These are phyloP conservation scores for Parastagonospora avenae DNA, from an alignment of 2,329 filamentous ascomycete genomes.

Conservation along the genomic window DNA sequence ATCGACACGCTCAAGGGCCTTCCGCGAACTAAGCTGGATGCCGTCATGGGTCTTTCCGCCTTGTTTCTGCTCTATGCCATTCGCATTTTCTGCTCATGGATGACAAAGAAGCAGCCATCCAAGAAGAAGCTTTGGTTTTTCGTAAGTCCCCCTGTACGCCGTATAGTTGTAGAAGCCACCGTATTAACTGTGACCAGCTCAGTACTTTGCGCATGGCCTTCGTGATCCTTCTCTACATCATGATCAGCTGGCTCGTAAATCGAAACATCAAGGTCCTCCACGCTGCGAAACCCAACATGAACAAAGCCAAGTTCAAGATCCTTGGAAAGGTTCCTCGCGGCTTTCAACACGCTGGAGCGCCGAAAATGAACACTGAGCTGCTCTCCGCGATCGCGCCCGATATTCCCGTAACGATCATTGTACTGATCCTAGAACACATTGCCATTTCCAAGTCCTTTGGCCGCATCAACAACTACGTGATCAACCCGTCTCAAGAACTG, in stretches of 20 bases:
- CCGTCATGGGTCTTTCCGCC: slow-evolving; percentile 84
- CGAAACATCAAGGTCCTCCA: slow-evolving; percentile 44
- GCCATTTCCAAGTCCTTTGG: slow-evolving; percentile 97
- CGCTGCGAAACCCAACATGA: slow-evolving; percentile 54
- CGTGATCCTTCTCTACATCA: slow-evolving; percentile 87
- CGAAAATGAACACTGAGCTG: slow-evolving; percentile 68
- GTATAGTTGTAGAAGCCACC: not conserved
- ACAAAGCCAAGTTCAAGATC: slow-evolving; percentile 72
- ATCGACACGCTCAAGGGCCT: slow-evolving; percentile 83
- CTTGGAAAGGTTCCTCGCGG: slow-evolving; percentile 53
- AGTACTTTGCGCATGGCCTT: slow-evolving; percentile 88
- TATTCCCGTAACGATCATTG: slow-evolving; percentile 85
- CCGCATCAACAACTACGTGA: slow-evolving; percentile 92
- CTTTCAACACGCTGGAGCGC: slow-evolving; percentile 79
- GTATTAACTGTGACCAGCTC: slow-evolving; percentile 37
- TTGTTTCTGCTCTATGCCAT: slow-evolving; percentile 74
- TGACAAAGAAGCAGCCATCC: slow-evolving; percentile 71
- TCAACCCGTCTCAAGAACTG: slow-evolving; percentile 94
- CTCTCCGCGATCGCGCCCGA: slow-evolving; percentile 72
- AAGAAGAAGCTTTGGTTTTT: slow-evolving; percentile 88
- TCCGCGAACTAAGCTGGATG: slow-evolving; percentile 71
- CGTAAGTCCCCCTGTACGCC: slow-evolving; percentile 22
- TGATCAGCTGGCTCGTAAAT: slow-evolving; percentile 87
- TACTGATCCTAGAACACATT: slow-evolving; percentile 96
- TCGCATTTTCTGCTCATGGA: slow-evolving; percentile 66